phyloP scores from a whole-genome alignment of 345 rosid genomes.

The Eucalyptus guilfoylei region DNA sequence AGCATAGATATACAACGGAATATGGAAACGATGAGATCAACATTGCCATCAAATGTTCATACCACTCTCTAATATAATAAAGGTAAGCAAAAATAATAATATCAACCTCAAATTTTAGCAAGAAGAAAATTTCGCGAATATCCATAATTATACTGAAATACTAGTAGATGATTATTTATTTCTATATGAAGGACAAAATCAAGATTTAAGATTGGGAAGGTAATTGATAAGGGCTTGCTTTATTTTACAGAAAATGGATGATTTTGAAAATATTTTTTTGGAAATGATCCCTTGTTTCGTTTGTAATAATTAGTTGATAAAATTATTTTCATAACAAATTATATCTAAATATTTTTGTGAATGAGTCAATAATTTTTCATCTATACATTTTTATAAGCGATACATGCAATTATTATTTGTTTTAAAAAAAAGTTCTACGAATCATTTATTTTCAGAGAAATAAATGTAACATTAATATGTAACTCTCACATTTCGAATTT shows the following conservation, averaged over 20 bases:
- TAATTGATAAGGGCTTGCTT: too few species aligned
- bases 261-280: too few species aligned
- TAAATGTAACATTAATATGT: neutral
- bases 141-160: neutral
- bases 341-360: too few species aligned
- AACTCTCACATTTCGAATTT: neutral
- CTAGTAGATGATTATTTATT: neutral
- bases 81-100: neutral
- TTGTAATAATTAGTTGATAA: neutral
- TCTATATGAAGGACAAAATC: neutral
- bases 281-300: too few species aligned
- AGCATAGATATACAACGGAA: neutral
- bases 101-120: too few species aligned
- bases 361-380: too few species aligned
- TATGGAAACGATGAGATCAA: neutral
- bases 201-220: neutral
- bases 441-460: too few species aligned
- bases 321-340: too few species aligned
- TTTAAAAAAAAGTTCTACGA: too few species aligned
- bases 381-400: too few species aligned
- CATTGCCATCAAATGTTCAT: neutral
- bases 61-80: neutral
- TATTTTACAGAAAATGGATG: too few species aligned
- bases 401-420: accelerated
- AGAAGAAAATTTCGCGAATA: too few species aligned